A percentile compares a stretch with the other conserved stretches of the same genome.
Conservation (phyloP, 192 early-diverging fungal genomes). For the Coemansia sp. region DNA sequence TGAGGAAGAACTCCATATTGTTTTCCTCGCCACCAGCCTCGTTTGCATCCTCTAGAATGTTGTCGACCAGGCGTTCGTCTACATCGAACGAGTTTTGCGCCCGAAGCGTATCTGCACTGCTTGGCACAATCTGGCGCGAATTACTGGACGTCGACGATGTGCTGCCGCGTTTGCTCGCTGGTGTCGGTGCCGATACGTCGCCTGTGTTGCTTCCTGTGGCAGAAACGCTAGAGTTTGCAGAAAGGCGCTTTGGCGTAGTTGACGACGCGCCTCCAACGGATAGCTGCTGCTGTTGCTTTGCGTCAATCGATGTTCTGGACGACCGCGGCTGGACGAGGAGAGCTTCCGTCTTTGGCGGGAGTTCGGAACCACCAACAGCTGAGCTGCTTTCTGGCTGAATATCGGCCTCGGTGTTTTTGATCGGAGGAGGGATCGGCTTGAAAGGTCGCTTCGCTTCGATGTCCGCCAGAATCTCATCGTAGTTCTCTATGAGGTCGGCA, state of each 20-base stretch:
- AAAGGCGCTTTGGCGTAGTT: neutral
- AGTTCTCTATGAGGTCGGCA: constrained; percentile 45
- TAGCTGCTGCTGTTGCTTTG: neutral
- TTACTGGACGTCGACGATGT: constrained; percentile 6
- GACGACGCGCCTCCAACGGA: neutral
- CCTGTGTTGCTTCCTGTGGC: neutral
- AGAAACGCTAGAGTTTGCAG: neutral
- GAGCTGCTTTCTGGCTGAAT: neutral
- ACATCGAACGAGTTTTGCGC: constrained; percentile 34
- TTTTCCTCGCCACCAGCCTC: constrained; percentile 9
- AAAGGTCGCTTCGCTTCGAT: constrained; percentile 28
- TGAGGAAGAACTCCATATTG: constrained; percentile 50
- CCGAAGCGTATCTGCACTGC: constrained; percentile 12
- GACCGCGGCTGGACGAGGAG: neutral
- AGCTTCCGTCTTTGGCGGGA: neutral
- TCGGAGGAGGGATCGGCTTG: constrained; percentile 29
- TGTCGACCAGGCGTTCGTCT: constrained; percentile 31
- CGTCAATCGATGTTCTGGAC: neutral
- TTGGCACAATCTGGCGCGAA: constrained; percentile 10
- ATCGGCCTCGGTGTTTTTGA: constrained; percentile 13
- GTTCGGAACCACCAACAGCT: neutral
- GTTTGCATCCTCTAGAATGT: constrained; percentile 34
- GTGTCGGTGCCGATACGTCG: neutral
- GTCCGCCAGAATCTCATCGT: constrained; percentile 34
- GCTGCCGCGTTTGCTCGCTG: constrained; percentile 18